Evolutionary conservation across 2,329 filamentous ascomycete genomes (phyloP).

Genomic region (Penicillium sclerotigenum): DNA sequence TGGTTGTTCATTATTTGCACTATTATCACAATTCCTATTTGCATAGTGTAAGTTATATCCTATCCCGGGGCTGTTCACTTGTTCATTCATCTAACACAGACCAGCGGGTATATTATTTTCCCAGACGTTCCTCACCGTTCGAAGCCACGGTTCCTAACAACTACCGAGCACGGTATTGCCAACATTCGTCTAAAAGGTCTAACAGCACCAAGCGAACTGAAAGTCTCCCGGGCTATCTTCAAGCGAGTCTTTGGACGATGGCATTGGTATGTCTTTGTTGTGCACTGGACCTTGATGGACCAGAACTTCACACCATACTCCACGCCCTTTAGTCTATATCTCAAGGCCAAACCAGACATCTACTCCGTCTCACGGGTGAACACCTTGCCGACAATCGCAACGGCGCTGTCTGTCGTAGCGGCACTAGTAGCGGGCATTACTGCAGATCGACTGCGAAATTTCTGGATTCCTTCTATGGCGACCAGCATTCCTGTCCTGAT

Average conservation of each 20-base stretch:
- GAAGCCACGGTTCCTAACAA: slow-evolving; percentile 10
- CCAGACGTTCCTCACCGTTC: slow-evolving; percentile 32
- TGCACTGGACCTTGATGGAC: slow-evolving; percentile 40
- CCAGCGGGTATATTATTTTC: slow-evolving; percentile 25
- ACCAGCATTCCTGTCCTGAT: slow-evolving; percentile 37
- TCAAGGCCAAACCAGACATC: slow-evolving; percentile 37
- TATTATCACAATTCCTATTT: slow-evolving; percentile 20
- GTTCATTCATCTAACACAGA: background rate
- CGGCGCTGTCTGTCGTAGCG: slow-evolving; percentile 39
- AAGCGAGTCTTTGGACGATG: slow-evolving; percentile 39
- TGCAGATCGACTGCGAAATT: slow-evolving; percentile 36
- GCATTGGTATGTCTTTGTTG: slow-evolving; percentile 43
- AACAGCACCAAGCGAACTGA: slow-evolving; percentile 31
- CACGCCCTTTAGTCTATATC: slow-evolving; percentile 42
- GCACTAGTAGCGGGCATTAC: slow-evolving; percentile 34
- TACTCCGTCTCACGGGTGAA: slow-evolving; percentile 45
- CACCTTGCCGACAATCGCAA: slow-evolving; percentile 42
- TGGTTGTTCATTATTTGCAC: slow-evolving; percentile 34
- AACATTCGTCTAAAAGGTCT: slow-evolving; percentile 19
- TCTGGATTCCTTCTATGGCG: slow-evolving; percentile 35
- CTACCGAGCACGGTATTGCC: slow-evolving; percentile 16
- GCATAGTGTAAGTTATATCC: slow-evolving; percentile 8
- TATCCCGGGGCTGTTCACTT: background rate
- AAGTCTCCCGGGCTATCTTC: slow-evolving; percentile 37
- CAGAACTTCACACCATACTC: slow-evolving; percentile 37